Evolutionary conservation across 177 flowering plant species (phyloP).

Genomic region (Vitis hybrid): DNA sequence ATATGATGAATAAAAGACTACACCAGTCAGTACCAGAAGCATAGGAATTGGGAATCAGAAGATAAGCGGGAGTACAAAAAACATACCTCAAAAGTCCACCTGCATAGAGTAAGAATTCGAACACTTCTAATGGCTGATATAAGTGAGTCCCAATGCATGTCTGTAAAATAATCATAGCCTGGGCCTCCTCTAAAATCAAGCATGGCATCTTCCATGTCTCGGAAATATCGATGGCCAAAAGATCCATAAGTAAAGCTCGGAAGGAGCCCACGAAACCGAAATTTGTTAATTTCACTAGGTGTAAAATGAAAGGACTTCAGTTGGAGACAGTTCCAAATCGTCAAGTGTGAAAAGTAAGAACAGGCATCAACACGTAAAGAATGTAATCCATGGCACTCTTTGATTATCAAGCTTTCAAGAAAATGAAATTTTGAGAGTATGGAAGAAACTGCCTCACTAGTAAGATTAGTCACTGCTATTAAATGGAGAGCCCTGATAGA

Average conservation of each 20-base stretch:
- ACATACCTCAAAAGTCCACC: constrained; percentile 33
- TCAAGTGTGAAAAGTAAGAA: too few species aligned
- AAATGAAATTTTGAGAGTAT: too few species aligned
- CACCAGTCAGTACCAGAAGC: not conserved
- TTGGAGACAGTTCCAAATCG: too few species aligned
- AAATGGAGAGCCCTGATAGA: too few species aligned
- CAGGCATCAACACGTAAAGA: too few species aligned
- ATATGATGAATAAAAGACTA: too few species aligned
- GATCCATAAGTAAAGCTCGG: constrained; percentile 17
- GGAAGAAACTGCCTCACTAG: too few species aligned
- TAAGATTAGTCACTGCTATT: too few species aligned
- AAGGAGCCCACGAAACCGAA: constrained; percentile 22
- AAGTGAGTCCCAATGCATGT: constrained; percentile 8
- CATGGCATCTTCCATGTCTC: constrained; percentile 19
- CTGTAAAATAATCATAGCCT: not conserved
- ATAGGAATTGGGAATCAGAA: too few species aligned
- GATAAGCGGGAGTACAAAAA: not conserved
- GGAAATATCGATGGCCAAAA: not conserved
- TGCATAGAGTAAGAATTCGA: constrained; percentile 23
- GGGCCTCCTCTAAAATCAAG: constrained; percentile 30
- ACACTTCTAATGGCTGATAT: constrained; percentile 18
- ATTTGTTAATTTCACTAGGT: constrained; percentile 9
- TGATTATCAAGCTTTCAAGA: too few species aligned
- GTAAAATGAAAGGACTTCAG: constrained; percentile 13
- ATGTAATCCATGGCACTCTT: too few species aligned